These are phyloP conservation scores for Ophiostoma tasmaniense DNA, from an alignment of 2,329 filamentous ascomycete species.

Conservation along the genomic window DNA sequence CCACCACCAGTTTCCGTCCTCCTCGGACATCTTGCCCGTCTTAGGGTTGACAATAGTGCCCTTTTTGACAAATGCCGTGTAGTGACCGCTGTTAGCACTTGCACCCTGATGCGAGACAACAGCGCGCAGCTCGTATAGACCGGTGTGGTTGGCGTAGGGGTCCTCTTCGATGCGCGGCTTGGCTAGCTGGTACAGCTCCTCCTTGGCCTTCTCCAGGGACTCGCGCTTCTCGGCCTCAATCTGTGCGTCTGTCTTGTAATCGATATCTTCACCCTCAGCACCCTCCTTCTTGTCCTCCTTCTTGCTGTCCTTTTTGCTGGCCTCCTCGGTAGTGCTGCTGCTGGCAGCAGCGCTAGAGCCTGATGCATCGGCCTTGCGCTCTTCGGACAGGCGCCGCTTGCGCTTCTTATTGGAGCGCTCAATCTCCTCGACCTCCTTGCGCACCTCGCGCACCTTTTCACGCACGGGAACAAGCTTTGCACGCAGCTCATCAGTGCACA, in stretches of 20 bases:
- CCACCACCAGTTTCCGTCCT: slow-evolving; percentile 99
- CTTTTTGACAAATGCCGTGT: slow-evolving; percentile 98
- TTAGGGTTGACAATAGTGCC: slow-evolving; percentile 60
- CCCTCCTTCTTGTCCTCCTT: slow-evolving; percentile 20
- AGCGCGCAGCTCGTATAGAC: slow-evolving; percentile 87
- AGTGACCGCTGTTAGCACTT: slow-evolving; percentile 94
- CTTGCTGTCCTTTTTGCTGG: slow-evolving; percentile 32
- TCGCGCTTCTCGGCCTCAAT: slow-evolving; percentile 77
- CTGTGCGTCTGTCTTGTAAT: slow-evolving; percentile 89
- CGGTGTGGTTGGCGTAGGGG: slow-evolving; percentile 81
- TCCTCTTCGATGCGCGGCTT: slow-evolving; percentile 66
- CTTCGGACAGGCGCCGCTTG: slow-evolving; percentile 47
- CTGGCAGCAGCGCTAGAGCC: slow-evolving; percentile 24
- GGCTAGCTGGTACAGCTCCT: slow-evolving; percentile 74
- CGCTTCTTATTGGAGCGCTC: slow-evolving; percentile 87
- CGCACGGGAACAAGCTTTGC: slow-evolving; percentile 81
- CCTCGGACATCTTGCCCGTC: slow-evolving; percentile 67
- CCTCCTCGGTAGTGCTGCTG: slow-evolving; percentile 31
- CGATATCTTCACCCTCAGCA: slow-evolving; percentile 58
- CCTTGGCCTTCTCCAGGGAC: slow-evolving; percentile 70
- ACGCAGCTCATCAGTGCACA: slow-evolving; percentile 84
- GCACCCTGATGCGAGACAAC: slow-evolving; percentile 95
- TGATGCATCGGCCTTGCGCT: slow-evolving; percentile 30
- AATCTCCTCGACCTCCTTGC: slow-evolving; percentile 90
- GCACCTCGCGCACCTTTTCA: slow-evolving; percentile 89